Evolutionary conservation across 1,284 basidiomycete species (phyloP).

Genomic region (Hypsizygus ulmarius): DNA sequence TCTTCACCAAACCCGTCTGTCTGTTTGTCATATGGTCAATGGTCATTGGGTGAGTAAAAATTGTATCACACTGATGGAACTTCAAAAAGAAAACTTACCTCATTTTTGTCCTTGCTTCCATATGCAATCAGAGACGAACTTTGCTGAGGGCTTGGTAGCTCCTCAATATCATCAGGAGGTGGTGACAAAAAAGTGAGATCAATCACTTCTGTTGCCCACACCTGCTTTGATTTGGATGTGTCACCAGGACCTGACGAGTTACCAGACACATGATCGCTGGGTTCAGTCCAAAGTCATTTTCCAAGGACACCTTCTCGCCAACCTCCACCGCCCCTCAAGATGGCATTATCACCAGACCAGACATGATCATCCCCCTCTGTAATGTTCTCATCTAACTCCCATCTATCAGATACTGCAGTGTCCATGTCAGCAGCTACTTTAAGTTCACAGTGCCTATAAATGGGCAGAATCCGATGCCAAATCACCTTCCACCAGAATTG

Average conservation of each 20-base stretch:
- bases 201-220: no score
- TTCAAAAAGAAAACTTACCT: background rate
- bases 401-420: background rate
- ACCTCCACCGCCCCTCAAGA: conserved; percentile 4
- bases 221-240: background rate
- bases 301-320: background rate
- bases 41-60: no score
- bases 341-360: conserved; percentile 15
- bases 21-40: no score
- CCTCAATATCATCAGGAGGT: background rate
- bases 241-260: no score
- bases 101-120: conserved; percentile 7
- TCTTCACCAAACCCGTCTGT: no score
- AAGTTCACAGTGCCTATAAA: conserved; percentile 21
- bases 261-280: no score
- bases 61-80: no score
- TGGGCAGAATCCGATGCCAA: conserved; percentile 17
- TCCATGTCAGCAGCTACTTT: no score
- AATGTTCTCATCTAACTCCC: conserved; percentile 11
- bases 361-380: conserved; percentile 22
- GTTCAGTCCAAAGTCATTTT: no score
- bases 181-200: no score
- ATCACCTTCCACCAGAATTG: conserved; percentile 21
- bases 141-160: background rate
- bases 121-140: conserved; percentile 8